A percentile compares a stretch with the other conserved stretches of the same genome.
Conservation (phyloP, 768 basidiomycete species). For the Terana coerulea region DNA sequence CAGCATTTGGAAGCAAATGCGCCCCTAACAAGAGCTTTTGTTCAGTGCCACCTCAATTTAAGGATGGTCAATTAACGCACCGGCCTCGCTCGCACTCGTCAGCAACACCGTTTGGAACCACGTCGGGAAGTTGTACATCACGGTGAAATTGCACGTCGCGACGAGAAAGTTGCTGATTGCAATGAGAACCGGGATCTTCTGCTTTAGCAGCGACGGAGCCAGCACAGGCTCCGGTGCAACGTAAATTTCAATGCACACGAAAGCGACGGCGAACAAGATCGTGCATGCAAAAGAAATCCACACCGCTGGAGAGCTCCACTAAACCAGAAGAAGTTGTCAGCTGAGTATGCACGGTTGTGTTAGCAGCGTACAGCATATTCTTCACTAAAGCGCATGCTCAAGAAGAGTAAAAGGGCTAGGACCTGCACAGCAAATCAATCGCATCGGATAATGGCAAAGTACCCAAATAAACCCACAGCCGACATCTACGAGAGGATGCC, state of each 20-base stretch:
- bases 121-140: slow-evolving; percentile 78
- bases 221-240: slow-evolving; percentile 70
- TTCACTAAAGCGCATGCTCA: slow-evolving; percentile 69
- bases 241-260: slow-evolving; percentile 59
- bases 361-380: slow-evolving; percentile 45
- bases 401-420: slow-evolving; percentile 55
- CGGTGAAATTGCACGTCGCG: slow-evolving; percentile 67
- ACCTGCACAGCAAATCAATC: slow-evolving; percentile 24
- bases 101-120: slow-evolving; percentile 82
- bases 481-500: slow-evolving; percentile 62
- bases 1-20: slow-evolving; percentile 58
- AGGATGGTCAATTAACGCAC: slow-evolving; percentile 31
- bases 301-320: slow-evolving; percentile 63
- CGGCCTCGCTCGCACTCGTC: slow-evolving; percentile 62
- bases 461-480: slow-evolving; percentile 40
- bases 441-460: neutral
- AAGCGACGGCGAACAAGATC: slow-evolving; percentile 42
- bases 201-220: slow-evolving; percentile 58
- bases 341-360: slow-evolving; percentile 6
- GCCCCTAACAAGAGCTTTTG: slow-evolving; percentile 36
- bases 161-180: slow-evolving; percentile 73
- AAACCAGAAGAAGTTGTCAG: neutral
- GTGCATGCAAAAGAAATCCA: slow-evolving; percentile 44
- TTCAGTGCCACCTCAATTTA: neutral
- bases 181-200: slow-evolving; percentile 69